Conservation (phyloP, 345 rosid genomes). For the Gossypium longicalyx region DNA sequence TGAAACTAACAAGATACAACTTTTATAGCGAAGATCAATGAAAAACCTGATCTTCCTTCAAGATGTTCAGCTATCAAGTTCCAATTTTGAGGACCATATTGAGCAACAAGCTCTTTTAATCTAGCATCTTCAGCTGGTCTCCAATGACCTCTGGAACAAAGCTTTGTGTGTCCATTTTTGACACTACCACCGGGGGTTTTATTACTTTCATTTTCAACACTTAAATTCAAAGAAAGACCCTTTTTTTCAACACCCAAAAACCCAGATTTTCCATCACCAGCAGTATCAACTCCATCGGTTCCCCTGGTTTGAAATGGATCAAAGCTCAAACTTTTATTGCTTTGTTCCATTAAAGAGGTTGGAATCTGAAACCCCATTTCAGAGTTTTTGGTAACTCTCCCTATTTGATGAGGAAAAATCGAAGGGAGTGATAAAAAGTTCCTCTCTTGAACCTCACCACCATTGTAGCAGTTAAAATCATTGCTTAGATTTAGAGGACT, state of each 20-base stretch:
- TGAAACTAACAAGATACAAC: not conserved
- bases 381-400: constrained; percentile 12
- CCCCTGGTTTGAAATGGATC: constrained; percentile 27
- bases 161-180: constrained; percentile 39
- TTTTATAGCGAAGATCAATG: no score
- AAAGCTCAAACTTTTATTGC: constrained; percentile 13
- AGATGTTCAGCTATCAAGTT: constrained; percentile 85
- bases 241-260: constrained; percentile 21
- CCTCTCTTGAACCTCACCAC: constrained; percentile 22
- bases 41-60: constrained; percentile 84
- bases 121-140: constrained; percentile 85
- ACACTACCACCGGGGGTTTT: constrained; percentile 15
- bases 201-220: constrained; percentile 24
- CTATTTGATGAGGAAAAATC: constrained; percentile 15
- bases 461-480: constrained; percentile 19
- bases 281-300: not conserved
- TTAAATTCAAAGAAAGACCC: constrained; percentile 23
- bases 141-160: constrained; percentile 86
- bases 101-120: constrained; percentile 72
- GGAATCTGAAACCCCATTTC: constrained; percentile 34
- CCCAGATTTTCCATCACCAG: constrained; percentile 23
- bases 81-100: constrained; percentile 96
- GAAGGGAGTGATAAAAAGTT: constrained; percentile 29
- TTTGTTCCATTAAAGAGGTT: constrained; percentile 25
- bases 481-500: constrained; percentile 23